Evolutionary conservation across 2,329 filamentous ascomycete species (phyloP).

Genomic region (Neopestalotiopsis sp.): DNA sequence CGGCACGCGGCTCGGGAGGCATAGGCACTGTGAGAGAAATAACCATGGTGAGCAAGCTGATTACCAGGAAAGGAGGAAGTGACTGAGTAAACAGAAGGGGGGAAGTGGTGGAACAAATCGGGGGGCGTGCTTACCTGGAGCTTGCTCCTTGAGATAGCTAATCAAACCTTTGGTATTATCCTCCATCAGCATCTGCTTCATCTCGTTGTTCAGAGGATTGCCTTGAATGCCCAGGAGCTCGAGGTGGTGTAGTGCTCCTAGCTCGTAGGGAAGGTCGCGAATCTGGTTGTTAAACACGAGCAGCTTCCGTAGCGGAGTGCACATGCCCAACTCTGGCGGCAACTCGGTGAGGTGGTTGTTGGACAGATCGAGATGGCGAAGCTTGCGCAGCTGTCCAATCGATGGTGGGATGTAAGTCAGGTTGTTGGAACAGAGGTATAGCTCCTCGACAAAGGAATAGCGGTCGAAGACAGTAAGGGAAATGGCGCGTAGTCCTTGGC

Average conservation of each 20-base stretch:
- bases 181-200: constrained; percentile 84
- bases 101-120: neutral
- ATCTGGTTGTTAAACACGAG: constrained; percentile 92
- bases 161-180: constrained; percentile 87
- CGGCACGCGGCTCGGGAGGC: constrained; percentile 76
- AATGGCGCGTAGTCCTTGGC: constrained; percentile 89
- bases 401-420: constrained; percentile 77
- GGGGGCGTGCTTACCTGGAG: constrained; percentile 67
- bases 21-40: constrained; percentile 64
- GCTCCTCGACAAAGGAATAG: constrained; percentile 87
- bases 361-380: constrained; percentile 86
- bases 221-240: constrained; percentile 92
- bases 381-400: constrained; percentile 81
- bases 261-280: constrained; percentile 78
- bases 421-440: constrained; percentile 94
- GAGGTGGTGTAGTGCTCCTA: constrained; percentile 87
- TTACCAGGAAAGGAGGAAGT: neutral
- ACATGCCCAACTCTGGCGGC: constrained; percentile 94
- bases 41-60: neutral
- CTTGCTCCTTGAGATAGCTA: constrained; percentile 80
- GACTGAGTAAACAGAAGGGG: neutral
- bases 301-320: constrained; percentile 86
- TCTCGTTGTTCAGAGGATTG: constrained; percentile 77
- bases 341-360: constrained; percentile 83
- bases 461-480: constrained; percentile 76